Conservation (phyloP, 495 filamentous ascomycete species). For the Daldinia childiae region DNA sequence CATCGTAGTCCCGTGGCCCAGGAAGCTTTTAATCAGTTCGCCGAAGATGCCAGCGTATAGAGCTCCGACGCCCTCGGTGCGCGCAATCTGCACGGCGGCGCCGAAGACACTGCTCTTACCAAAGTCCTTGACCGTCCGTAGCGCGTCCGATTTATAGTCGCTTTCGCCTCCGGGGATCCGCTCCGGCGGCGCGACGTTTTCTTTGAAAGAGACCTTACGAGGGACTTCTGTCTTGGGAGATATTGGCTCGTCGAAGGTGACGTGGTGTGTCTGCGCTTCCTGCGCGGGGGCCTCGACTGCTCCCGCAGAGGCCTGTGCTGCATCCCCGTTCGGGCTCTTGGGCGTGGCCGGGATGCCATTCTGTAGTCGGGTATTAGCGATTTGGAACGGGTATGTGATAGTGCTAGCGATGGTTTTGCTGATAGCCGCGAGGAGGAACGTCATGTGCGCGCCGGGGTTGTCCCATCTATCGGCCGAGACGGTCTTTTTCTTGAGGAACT, state of each 20-base stretch:
- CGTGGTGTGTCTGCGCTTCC: background rate
- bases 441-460: conserved; percentile 57
- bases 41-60: conserved; percentile 81
- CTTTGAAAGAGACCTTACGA: background rate
- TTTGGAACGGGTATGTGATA: conserved; percentile 86
- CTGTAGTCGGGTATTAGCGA: conserved; percentile 82
- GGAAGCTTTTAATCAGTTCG: conserved; percentile 85
- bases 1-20: conserved; percentile 91
- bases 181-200: conserved; percentile 25
- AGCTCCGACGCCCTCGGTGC: conserved; percentile 70
- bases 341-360: conserved; percentile 48
- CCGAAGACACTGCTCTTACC: conserved; percentile 65
- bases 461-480: conserved; percentile 61
- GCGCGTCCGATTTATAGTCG: conserved; percentile 10
- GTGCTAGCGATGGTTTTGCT: conserved; percentile 83
- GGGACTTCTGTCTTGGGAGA: conserved; percentile 9
- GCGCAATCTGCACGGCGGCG: conserved; percentile 69
- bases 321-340: conserved; percentile 29
- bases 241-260: conserved; percentile 3
- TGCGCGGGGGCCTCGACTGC: conserved; percentile 1
- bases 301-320: background rate
- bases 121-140: conserved; percentile 33
- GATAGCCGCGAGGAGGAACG: conserved; percentile 77
- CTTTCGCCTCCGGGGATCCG: conserved; percentile 26
- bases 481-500: conserved; percentile 68